Conservation (phyloP, 768 basidiomycete species). For the Lactarius hatsudake region DNA sequence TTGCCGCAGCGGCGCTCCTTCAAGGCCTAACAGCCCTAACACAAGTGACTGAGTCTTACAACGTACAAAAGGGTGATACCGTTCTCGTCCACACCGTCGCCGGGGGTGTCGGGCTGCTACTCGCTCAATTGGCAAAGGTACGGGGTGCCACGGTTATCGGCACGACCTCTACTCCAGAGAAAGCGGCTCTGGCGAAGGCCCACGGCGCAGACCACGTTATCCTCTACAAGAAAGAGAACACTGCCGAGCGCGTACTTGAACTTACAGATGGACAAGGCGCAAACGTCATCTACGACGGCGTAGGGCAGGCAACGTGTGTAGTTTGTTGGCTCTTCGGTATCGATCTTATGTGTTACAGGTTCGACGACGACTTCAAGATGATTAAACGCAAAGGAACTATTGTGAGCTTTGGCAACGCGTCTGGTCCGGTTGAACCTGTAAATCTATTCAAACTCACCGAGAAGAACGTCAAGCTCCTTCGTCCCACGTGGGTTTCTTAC, state of each 20-base stretch:
- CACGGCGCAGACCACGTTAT: constrained; percentile 89
- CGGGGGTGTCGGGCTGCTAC: constrained; percentile 76
- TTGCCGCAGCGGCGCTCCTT: constrained; percentile 64
- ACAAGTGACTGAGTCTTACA: constrained; percentile 82
- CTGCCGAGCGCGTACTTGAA: constrained; percentile 67
- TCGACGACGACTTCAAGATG: constrained; percentile 79
- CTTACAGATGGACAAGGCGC: constrained; percentile 79
- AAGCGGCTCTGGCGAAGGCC: constrained; percentile 73
- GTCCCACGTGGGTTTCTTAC: constrained; percentile 60
- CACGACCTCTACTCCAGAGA: constrained; percentile 82
- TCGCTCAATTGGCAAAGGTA: constrained; percentile 64
- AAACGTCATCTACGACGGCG: constrained; percentile 88
- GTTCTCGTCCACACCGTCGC: constrained; percentile 90
- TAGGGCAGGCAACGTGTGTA: constrained; percentile 88
- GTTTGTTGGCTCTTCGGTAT: not conserved
- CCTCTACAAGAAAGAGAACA: constrained; percentile 72
- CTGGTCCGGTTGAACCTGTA: constrained; percentile 77
- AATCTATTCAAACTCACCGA: constrained; percentile 65
- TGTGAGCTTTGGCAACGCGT: constrained; percentile 90
- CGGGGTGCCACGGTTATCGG: constrained; percentile 90
- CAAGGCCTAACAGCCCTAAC: constrained; percentile 79
- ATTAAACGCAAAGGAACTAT: constrained; percentile 85
- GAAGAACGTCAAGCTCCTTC: constrained; percentile 78
- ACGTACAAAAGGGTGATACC: constrained; percentile 73
- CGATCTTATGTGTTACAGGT: constrained; percentile 41